Percentiles rank a stretch among this genome's conserved stretches.
phyloP scores from a whole-genome alignment of 2,329 filamentous ascomycete genomes.

The Orbilia quercus region DNA sequence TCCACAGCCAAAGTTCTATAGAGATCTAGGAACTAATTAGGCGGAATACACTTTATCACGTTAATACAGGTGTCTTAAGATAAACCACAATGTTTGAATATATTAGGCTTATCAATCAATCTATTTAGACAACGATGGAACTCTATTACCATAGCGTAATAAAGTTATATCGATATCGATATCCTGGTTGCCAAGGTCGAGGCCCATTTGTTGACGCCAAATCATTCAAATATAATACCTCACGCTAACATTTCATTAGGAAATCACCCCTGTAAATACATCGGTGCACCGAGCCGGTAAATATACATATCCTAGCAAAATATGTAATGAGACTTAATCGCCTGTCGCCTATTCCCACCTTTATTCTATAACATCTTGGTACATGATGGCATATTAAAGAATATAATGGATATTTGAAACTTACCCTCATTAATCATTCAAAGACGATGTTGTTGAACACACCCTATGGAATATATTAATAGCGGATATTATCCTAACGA shows the following conservation, averaged over 20 bases:
- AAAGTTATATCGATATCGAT: no score
- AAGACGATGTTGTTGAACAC: not conserved
- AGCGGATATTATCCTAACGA: not conserved
- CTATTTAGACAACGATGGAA: no score
- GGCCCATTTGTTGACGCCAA: no score
- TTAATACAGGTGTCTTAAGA: no score
- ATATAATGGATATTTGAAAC: not conserved
- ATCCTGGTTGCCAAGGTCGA: not conserved
- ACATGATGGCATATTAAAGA: not conserved
- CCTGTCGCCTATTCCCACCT: slow-evolving; percentile 3
- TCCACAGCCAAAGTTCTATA: no score
- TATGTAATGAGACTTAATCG: not conserved
- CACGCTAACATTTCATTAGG: not conserved
- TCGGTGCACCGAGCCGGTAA: slow-evolving; percentile 6
- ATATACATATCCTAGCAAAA: not conserved
- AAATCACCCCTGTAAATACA: not conserved
- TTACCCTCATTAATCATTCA: not conserved
- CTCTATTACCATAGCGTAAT: no score
- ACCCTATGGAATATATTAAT: not conserved
- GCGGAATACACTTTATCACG: no score
- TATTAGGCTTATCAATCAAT: no score
- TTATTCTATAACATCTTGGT: not conserved
- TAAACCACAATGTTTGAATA: no score
- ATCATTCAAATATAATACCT: no score
- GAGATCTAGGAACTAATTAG: no score